phyloP scores from a whole-genome alignment of 2,329 filamentous ascomycete species.

The Tympanopsis confertula region DNA sequence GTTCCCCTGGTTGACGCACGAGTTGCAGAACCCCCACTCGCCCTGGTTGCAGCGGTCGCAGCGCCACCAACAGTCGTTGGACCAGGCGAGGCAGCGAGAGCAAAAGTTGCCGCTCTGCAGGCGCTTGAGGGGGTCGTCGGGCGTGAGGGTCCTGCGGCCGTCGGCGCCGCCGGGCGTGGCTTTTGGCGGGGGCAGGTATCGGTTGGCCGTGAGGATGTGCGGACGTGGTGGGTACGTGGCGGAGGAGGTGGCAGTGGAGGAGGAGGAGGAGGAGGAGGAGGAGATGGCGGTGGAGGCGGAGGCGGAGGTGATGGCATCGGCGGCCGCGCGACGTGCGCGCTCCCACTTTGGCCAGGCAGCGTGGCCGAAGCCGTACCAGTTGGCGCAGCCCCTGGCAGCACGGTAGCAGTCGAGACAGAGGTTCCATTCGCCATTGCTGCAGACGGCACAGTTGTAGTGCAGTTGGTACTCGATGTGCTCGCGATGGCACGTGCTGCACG shows the following conservation, averaged over 20 bases:
- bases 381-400: slow-evolving; percentile 60
- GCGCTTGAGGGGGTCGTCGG: slow-evolving; percentile 54
- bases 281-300: too few species aligned
- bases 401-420: slow-evolving; percentile 76
- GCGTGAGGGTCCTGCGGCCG: slow-evolving; percentile 45
- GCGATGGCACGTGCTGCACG: slow-evolving; percentile 61
- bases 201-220: slow-evolving; percentile 47
- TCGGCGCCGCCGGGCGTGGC: slow-evolving; percentile 37
- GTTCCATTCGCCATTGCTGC: slow-evolving; percentile 63
- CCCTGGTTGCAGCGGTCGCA: too few species aligned
- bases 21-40: too few species aligned
- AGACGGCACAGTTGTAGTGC: slow-evolving; percentile 71
- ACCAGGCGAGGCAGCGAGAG: too few species aligned
- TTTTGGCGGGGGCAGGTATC: slow-evolving; percentile 40
- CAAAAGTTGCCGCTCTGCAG: slow-evolving; percentile 75
- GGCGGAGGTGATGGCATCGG: slow-evolving; percentile 8
- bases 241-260: slow-evolving; percentile 13
- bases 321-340: slow-evolving; percentile 26
- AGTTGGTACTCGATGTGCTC: slow-evolving; percentile 71
- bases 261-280: slow-evolving; percentile 17
- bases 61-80: too few species aligned
- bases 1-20: too few species aligned
- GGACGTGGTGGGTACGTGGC: slow-evolving; percentile 29
- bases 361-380: slow-evolving; percentile 82
- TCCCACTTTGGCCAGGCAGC: slow-evolving; percentile 61